Evolutionary conservation across 805 yeast species (phyloP).

Genomic region (Cyberlindnera xishuangbannaensis): DNA sequence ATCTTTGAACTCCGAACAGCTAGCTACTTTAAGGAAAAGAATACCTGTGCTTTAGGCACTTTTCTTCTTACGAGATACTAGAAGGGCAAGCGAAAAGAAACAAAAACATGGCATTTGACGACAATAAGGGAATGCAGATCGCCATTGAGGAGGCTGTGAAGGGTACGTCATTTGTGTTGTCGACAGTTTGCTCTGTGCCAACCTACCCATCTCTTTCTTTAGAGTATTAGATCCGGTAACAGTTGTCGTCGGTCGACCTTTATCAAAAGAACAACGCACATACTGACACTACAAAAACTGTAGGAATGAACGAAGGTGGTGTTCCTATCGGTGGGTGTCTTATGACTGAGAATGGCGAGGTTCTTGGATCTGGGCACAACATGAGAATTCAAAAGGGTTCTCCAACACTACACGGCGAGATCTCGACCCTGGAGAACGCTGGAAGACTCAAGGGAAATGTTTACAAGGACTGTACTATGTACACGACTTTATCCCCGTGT

Average conservation of each 20-base stretch:
- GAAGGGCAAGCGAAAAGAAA: too few relatives aligned
- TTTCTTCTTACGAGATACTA: neutral
- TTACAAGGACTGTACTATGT: conserved; percentile 79
- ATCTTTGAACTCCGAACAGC: too few relatives aligned
- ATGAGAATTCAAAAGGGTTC: conserved; percentile 80
- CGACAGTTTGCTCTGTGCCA: neutral
- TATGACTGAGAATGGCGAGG: conserved; percentile 66
- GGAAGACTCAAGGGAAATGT: conserved; percentile 79
- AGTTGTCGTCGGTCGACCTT: too few relatives aligned
- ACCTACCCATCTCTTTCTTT: too few relatives aligned
- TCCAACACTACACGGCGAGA: conserved; percentile 89
- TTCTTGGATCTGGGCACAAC: conserved; percentile 88
- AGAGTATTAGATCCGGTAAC: too few relatives aligned
- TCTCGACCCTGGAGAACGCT: conserved; percentile 80
- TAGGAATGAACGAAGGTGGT: conserved; percentile 65
- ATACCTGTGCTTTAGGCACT: too few relatives aligned
- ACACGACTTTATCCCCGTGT: conserved; percentile 91
- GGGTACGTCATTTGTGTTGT: conserved; percentile 31
- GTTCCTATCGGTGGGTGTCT: conserved; percentile 83
- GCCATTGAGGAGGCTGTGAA: conserved; percentile 68
- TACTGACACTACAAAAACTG: too few relatives aligned
- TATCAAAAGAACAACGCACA: too few relatives aligned
- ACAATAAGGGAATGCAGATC: conserved; percentile 55
- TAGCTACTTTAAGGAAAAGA: too few relatives aligned
- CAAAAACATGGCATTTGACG: conserved; percentile 34